These are phyloP conservation scores for Torrubiellomyces zombiae DNA, from an alignment of 2,329 filamentous ascomycete genomes.

Conservation along the genomic window DNA sequence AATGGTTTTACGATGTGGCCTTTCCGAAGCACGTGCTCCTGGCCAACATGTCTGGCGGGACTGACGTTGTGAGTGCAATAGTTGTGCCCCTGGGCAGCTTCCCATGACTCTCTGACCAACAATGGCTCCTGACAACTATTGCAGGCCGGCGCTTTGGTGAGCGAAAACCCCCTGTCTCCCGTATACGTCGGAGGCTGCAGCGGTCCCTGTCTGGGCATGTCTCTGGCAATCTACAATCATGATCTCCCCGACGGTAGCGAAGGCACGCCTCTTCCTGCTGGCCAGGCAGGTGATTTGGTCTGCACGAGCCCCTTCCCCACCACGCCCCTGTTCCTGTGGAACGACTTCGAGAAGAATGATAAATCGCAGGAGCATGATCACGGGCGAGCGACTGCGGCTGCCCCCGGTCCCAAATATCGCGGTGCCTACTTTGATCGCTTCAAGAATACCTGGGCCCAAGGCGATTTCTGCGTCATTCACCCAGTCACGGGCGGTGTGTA, in stretches of 20 bases:
- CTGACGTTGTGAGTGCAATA: conserved; percentile 50
- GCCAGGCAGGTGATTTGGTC: conserved; percentile 60
- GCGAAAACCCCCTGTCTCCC: conserved; percentile 52
- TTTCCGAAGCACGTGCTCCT: conserved; percentile 54
- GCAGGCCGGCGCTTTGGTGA: conserved; percentile 41
- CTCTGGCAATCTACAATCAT: conserved; percentile 45
- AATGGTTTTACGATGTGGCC: conserved; percentile 59
- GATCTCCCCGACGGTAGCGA: conserved; percentile 29
- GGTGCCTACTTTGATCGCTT: conserved; percentile 46
- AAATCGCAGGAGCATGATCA: no score
- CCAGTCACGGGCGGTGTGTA: conserved; percentile 47
- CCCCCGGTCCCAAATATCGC: conserved; percentile 39
- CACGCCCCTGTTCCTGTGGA: conserved; percentile 52
- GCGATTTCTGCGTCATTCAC: conserved; percentile 61
- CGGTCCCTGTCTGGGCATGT: conserved; percentile 30
- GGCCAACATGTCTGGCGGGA: conserved; percentile 60
- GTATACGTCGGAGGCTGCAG: conserved; percentile 41
- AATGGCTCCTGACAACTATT: background rate
- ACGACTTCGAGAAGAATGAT: conserved; percentile 29
- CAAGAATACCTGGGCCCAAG: conserved; percentile 61
- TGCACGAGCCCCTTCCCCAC: conserved; percentile 57
- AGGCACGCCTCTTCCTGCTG: conserved; percentile 30
- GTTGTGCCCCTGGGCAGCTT: no score
- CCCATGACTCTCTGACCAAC: background rate
- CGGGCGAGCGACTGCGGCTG: no score